Evolutionary conservation across 192 early-diverging fungal genomes (phyloP), one percentile per base, ranked within the genome.

Genomic region (Pecoramyces ruminantium): DNA sequence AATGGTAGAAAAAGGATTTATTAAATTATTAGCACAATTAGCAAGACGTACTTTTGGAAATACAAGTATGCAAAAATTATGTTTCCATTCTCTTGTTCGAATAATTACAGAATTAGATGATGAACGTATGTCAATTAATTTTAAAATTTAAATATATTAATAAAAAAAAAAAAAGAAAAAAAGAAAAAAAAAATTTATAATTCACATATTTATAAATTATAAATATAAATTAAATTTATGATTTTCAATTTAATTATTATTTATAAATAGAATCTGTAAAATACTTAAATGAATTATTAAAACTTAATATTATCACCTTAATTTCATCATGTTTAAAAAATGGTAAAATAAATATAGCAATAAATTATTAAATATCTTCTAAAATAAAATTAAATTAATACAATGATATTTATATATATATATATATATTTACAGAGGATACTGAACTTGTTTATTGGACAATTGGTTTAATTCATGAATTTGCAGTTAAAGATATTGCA

Each of bases 21-120:
- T 95, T 78, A 82, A 82, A 25, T 81, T 93, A 14, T 79, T 95
- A 34, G 92, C 90, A 0, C 82, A 84, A 38, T 89, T 95, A 91
- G 87, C 93, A 2, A 84, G 93, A 13, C 83, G 90, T n/a, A 93
- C 92, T 13, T 95, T 94, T 84, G 94, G 94, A 15, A 95, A 94
- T 80, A 90, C 91, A 13, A 94, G 89, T 78, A 93, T 94, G 92
- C 94, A 94, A 77, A 94, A 93, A 79, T 87, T 93, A 15, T 95
- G 93, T 83, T 83, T 95, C 81, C 93, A 95, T 80, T 86, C 90
- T 39, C 82, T 95, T 58, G 94, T 95, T 21, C 85, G 94, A 34
- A 80, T 95, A 34, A 81, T 94, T 13, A 81, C 18, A 6, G 21
- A 77, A 39, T 51, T 29, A 25, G 82, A 34, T 81, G n/a, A 81